Evolutionary conservation across 208 protist species (phyloP).

Genomic region (Blechomonas ayalai): DNA sequence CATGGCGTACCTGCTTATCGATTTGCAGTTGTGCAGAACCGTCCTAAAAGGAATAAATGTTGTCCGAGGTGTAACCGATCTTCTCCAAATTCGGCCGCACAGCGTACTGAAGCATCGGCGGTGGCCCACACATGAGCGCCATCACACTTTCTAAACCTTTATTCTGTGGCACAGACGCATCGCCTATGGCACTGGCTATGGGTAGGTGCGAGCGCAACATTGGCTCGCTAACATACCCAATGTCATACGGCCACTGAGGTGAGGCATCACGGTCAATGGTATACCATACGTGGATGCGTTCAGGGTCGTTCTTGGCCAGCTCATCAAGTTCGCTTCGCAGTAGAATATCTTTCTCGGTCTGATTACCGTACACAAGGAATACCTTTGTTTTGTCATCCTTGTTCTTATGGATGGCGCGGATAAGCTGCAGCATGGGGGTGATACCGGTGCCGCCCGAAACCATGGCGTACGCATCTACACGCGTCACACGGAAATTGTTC

Average conservation of each 20-base stretch:
- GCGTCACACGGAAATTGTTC: background rate
- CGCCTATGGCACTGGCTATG: constrained; percentile 15
- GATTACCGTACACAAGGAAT: constrained; percentile 83
- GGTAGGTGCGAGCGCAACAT: constrained; percentile 74
- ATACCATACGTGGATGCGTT: constrained; percentile 68
- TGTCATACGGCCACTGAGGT: constrained; percentile 57
- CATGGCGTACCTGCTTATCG: too few species aligned
- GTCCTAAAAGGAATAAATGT: constrained; percentile 72
- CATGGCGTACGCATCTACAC: constrained; percentile 45
- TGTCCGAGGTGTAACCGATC: constrained; percentile 53
- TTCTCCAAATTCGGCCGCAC: constrained; percentile 77
- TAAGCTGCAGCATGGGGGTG: constrained; percentile 90
- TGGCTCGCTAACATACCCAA: constrained; percentile 56
- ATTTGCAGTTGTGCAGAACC: too few species aligned
- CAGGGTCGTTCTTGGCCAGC: constrained; percentile 23
- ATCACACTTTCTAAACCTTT: constrained; percentile 21
- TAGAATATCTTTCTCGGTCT: constrained; percentile 89
- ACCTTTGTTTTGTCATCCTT: constrained; percentile 73
- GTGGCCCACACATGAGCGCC: constrained; percentile 83
- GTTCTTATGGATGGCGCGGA: constrained; percentile 70
- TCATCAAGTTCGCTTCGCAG: constrained; percentile 82
- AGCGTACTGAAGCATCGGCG: constrained; percentile 78
- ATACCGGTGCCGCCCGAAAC: constrained; percentile 87
- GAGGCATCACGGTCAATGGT: constrained; percentile 45
- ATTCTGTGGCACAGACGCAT: constrained; percentile 23